Evolutionary conservation across 306 rosid species (phyloP).

Genomic region (Senna siamea): DNA sequence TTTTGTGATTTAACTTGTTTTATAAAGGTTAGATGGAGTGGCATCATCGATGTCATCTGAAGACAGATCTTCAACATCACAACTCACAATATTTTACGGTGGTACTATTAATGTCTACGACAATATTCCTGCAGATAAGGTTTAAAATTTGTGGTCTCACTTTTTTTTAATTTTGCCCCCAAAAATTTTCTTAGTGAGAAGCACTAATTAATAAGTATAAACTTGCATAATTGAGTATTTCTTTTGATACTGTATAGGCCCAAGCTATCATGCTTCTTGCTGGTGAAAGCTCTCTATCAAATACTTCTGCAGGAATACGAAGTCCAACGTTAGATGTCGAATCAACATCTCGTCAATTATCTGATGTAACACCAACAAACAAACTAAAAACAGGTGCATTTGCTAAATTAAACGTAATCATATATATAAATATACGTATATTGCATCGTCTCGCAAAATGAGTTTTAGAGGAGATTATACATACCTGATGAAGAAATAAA

Average conservation of each 20-base stretch:
- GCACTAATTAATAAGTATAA: background rate
- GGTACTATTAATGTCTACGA: slow-evolving; percentile 35
- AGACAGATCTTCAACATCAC: slow-evolving; percentile 19
- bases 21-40: slow-evolving; percentile 9
- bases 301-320: background rate
- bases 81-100: slow-evolving; percentile 37
- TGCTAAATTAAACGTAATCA: too few species aligned
- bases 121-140: slow-evolving; percentile 37
- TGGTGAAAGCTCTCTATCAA: background rate
- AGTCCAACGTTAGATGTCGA: background rate
- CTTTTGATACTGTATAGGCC: slow-evolving; percentile 23
- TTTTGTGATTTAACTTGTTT: background rate
- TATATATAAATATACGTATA: too few species aligned
- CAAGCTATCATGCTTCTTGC: background rate
- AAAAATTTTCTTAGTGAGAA: too few species aligned
- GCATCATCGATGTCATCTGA: background rate
- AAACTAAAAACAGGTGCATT: slow-evolving; percentile 22
- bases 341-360: background rate
- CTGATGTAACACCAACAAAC: background rate
- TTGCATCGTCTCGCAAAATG: too few species aligned
- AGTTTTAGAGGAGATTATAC: too few species aligned
- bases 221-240: background rate
- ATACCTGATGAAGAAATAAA: too few species aligned
- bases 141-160: background rate
- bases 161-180: too few species aligned